Evolutionary conservation across 352 stramenopile genomes (phyloP).

Genomic region (Phytopythium delawarense): DNA sequence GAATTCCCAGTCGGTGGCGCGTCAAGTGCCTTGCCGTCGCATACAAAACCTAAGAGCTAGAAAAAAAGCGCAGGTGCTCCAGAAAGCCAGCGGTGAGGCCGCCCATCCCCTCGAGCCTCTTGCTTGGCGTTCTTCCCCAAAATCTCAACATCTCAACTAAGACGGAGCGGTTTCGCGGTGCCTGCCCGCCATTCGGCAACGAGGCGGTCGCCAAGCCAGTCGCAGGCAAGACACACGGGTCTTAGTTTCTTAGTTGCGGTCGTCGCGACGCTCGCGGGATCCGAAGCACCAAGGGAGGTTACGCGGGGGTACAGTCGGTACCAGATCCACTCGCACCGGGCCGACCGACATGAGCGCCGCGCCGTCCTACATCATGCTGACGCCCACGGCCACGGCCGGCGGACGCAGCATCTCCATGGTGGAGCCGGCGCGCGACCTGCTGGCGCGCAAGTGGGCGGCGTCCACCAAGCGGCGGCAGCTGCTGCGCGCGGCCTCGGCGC

Average conservation of each 20-base stretch:
- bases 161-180: not conserved
- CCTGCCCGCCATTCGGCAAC: not conserved
- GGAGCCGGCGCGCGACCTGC: constrained; percentile 28
- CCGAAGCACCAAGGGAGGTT: not conserved
- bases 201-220: not conserved
- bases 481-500: constrained; percentile 15
- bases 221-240: not conserved
- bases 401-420: constrained; percentile 14
- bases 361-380: constrained; percentile 48
- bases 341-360: constrained; percentile 10
- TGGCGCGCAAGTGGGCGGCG: constrained; percentile 40
- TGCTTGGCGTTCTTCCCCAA: not conserved
- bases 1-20: not conserved
- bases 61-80: not conserved
- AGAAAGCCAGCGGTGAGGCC: not conserved
- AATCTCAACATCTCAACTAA: not conserved
- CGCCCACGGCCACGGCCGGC: constrained; percentile 27
- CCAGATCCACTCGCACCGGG: not conserved
- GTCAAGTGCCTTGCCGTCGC: not conserved
- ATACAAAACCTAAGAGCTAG: too few species aligned
- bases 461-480: constrained; percentile 29
- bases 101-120: not conserved
- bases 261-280: too few species aligned
- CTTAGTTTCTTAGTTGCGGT: not conserved
- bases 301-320: not conserved